Conservation (phyloP, 306 rosid species). For the Pterocarpus macrocarpus region DNA sequence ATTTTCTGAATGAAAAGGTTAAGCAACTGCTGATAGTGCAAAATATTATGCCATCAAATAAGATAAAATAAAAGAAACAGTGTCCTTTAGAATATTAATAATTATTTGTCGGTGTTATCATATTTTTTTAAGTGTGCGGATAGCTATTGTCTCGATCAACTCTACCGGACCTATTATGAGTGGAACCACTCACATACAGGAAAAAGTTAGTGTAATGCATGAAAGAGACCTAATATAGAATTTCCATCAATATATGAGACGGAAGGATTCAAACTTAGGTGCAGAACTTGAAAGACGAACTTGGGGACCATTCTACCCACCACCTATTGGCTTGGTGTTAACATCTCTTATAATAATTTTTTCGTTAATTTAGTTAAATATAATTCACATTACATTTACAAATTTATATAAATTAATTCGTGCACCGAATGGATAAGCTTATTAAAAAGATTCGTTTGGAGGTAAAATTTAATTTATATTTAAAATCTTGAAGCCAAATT, state of each 20-base stretch:
- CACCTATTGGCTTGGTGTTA: neutral
- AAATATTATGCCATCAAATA: neutral
- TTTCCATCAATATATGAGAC: neutral
- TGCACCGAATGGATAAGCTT: no score
- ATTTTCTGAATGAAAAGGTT: neutral
- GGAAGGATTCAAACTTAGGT: neutral
- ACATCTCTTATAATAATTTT: neutral
- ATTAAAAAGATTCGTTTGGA: no score
- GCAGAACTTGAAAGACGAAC: neutral
- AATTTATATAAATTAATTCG: neutral
- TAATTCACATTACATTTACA: no score
- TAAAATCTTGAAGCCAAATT: no score
- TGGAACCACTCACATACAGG: neutral
- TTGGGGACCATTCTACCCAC: neutral
- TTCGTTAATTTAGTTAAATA: neutral
- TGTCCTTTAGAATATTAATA: neutral
- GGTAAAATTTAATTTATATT: no score
- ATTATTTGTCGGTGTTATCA: neutral
- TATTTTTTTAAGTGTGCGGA: neutral
- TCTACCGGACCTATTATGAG: no score
- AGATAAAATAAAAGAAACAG: neutral
- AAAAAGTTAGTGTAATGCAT: neutral
- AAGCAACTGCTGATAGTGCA: neutral
- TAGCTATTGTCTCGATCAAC: no score
- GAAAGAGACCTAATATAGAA: neutral